Percentiles rank a stretch among this genome's conserved stretches.
Evolutionary conservation across 257 asterid species (phyloP).

Genomic region (Cruciata laevipes): DNA sequence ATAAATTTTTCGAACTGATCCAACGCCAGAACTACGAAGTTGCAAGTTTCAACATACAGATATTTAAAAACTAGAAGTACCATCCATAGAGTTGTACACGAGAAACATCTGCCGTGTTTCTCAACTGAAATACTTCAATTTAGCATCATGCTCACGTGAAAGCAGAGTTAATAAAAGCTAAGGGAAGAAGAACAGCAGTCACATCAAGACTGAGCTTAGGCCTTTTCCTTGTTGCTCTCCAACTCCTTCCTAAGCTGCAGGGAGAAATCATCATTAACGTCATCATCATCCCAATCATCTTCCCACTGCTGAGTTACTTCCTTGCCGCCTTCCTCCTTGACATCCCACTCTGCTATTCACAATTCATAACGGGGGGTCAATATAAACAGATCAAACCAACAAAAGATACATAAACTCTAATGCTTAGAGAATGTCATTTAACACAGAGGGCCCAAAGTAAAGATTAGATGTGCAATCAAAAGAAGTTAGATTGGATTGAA

Average conservation of each 20-base stretch:
- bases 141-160: background rate
- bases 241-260: constrained; percentile 78
- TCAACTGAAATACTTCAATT: background rate
- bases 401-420: background rate
- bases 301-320: constrained; percentile 87
- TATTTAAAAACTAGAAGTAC: background rate
- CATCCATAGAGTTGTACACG: background rate
- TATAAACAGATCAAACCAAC: background rate
- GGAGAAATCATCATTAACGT: constrained; percentile 85
- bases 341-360: constrained; percentile 56
- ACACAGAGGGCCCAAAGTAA: background rate
- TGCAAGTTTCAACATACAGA: background rate
- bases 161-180: background rate
- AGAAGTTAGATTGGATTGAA: background rate
- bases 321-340: constrained; percentile 64
- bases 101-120: background rate
- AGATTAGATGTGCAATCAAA: background rate
- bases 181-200: background rate
- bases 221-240: constrained; percentile 64
- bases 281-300: constrained; percentile 97
- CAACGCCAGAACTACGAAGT: background rate
- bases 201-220: constrained; percentile 26
- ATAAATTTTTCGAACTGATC: no score
- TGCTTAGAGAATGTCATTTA: background rate
- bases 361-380: background rate